phyloP scores from a whole-genome alignment of 768 basidiomycete species.

The Boletus edulis region DNA sequence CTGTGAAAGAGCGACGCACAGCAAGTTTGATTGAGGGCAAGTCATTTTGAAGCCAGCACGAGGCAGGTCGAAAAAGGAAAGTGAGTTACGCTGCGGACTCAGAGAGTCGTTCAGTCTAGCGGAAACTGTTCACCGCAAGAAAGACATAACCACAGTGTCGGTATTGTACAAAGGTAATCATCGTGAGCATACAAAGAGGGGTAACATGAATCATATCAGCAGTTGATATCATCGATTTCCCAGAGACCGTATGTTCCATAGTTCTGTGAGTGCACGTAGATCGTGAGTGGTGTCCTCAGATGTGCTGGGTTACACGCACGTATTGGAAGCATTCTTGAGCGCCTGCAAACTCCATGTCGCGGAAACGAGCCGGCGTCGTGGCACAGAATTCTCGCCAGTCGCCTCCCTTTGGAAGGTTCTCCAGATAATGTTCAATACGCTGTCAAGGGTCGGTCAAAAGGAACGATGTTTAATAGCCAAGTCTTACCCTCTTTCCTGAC shows the following conservation, averaged over 20 bases:
- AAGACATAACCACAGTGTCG: too few species aligned
- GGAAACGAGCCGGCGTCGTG: conserved; percentile 30
- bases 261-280: background rate
- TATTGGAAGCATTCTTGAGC: conserved; percentile 21
- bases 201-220: background rate
- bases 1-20: background rate
- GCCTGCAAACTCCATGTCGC: conserved; percentile 24
- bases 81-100: too few species aligned
- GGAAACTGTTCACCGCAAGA: too few species aligned
- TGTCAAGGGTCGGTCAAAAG: conserved; percentile 1
- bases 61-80: background rate
- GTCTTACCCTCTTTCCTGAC: conserved; percentile 26
- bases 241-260: conserved; percentile 21
- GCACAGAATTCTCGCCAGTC: conserved; percentile 35
- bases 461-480: background rate
- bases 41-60: background rate
- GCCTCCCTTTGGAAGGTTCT: conserved; percentile 24
- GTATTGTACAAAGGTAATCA: too few species aligned
- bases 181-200: background rate
- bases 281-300: background rate
- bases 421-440: conserved; percentile 31
- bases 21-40: conserved; percentile 1
- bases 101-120: too few species aligned
- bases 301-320: conserved; percentile 1
- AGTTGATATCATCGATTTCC: conserved; percentile 21